Conservation (phyloP, 2,329 filamentous ascomycete species). For the Fusarium sarcochroum region DNA sequence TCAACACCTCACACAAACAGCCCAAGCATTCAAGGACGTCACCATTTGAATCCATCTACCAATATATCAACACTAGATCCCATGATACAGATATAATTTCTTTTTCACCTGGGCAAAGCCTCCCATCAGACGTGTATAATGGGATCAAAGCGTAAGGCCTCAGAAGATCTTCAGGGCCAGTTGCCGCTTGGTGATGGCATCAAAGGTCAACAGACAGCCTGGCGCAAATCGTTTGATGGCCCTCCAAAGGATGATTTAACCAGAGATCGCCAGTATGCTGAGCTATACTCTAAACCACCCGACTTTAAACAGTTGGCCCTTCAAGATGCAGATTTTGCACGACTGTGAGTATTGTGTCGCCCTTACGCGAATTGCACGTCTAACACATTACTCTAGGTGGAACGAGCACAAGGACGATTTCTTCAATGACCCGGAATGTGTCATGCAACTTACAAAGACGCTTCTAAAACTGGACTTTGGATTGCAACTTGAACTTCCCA, state of each 20-base stretch:
- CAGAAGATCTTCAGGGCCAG: slow-evolving; percentile 21
- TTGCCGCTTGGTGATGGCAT: background rate
- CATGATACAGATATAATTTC: background rate
- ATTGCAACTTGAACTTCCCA: slow-evolving; percentile 77
- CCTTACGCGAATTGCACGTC: background rate
- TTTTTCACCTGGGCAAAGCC: too few relatives aligned
- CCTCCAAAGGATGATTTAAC: slow-evolving; percentile 21
- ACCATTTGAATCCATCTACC: background rate
- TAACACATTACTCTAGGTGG: slow-evolving; percentile 35
- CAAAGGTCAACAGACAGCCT: background rate
- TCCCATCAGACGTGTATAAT: slow-evolving; percentile 4
- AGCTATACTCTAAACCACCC: slow-evolving; percentile 58
- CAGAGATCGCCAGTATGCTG: slow-evolving; percentile 53
- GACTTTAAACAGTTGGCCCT: slow-evolving; percentile 61
- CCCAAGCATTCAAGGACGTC: slow-evolving; percentile 1
- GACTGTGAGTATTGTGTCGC: slow-evolving; percentile 51
- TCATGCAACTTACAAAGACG: slow-evolving; percentile 85
- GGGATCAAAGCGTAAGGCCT: slow-evolving; percentile 43
- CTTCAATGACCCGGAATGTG: slow-evolving; percentile 82
- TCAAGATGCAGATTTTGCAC: slow-evolving; percentile 59
- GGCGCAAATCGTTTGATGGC: background rate
- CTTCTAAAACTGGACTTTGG: slow-evolving; percentile 83
- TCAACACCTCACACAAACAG: slow-evolving; percentile 6
- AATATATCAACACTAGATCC: background rate
- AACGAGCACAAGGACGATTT: slow-evolving; percentile 56